phyloP scores from a whole-genome alignment of 148 eudicot genomes.

The Pharnaceum exiguum region DNA sequence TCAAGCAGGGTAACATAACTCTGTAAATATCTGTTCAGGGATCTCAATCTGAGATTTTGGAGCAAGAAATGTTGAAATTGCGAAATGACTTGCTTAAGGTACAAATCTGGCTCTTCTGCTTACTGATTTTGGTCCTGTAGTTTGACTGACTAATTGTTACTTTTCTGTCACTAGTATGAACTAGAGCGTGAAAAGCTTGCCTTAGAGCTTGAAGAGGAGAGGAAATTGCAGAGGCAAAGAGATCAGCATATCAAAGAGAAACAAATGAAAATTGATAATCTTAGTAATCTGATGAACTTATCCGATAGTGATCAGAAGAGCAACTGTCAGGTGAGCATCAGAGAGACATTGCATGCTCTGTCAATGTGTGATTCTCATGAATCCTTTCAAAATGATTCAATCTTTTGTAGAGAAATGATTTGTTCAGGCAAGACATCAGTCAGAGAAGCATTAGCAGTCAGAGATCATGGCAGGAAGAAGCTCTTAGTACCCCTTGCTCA shows the following conservation, averaged over 20 bases:
- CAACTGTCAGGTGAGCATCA: constrained; percentile 37
- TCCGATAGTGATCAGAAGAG: constrained; percentile 44
- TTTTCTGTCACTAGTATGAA: constrained; percentile 62
- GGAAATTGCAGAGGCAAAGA: constrained; percentile 71
- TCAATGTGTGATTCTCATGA: no score
- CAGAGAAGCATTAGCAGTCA: constrained; percentile 40
- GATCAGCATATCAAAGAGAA: constrained; percentile 72
- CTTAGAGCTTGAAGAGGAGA: constrained; percentile 84
- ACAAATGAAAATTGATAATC: constrained; percentile 58
- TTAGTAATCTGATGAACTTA: constrained; percentile 40
- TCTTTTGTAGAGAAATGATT: constrained; percentile 27
- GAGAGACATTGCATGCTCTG: neutral
- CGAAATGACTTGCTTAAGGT: constrained; percentile 95
- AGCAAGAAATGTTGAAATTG: constrained; percentile 83
- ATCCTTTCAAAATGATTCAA: neutral
- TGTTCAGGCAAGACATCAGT: constrained; percentile 20
- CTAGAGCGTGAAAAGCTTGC: constrained; percentile 85
- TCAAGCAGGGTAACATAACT: neutral
- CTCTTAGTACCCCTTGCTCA: constrained; percentile 67
- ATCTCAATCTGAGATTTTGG: constrained; percentile 77
- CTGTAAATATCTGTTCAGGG: constrained; percentile 38
- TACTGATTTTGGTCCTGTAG: constrained; percentile 2
- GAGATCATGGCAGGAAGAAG: constrained; percentile 43
- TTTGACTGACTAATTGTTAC: constrained; percentile 1
- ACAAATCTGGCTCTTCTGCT: constrained; percentile 3